These are phyloP conservation scores for Neurospora sp. DNA, from an alignment of 495 filamentous ascomycete species.

Conservation along the genomic window DNA sequence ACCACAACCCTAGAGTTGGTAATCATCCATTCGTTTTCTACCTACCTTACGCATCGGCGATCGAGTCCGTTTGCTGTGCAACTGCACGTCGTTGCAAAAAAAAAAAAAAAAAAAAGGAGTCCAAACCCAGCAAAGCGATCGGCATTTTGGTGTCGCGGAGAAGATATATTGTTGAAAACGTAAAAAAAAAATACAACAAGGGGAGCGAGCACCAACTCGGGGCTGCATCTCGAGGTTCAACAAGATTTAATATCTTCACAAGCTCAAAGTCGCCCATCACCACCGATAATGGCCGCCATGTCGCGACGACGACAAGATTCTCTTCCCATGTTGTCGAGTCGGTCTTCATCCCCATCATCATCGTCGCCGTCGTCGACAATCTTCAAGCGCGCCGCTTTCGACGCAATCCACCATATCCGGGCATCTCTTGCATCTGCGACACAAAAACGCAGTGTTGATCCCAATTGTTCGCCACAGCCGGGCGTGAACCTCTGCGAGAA, in stretches of 20 bases:
- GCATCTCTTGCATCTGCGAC: not conserved
- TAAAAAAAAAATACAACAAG: not conserved
- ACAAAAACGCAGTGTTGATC: not conserved
- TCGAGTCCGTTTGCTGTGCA: not conserved
- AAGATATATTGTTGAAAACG: not conserved
- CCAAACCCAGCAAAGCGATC: not conserved
- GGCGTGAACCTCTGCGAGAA: slow-evolving; percentile 19
- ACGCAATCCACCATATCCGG: not conserved
- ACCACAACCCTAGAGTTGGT: not conserved
- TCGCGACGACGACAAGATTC: not conserved
- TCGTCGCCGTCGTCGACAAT: not conserved
- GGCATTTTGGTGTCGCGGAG: not conserved
- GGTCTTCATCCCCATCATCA: not conserved
- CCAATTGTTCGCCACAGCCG: slow-evolving; percentile 4
- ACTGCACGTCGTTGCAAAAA: not conserved
- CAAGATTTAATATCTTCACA: not conserved
- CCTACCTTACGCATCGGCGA: not conserved
- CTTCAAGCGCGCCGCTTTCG: slow-evolving; percentile 7
- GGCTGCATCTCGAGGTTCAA: not conserved
- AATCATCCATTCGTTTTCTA: not conserved
- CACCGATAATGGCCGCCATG: not conserved
- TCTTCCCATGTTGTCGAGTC: not conserved
- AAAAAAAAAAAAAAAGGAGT: not conserved
- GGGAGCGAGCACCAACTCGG: not conserved
- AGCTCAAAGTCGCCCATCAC: not conserved